phyloP scores from a whole-genome alignment of 2,329 filamentous ascomycete species.

The Monosporascus sp. region DNA sequence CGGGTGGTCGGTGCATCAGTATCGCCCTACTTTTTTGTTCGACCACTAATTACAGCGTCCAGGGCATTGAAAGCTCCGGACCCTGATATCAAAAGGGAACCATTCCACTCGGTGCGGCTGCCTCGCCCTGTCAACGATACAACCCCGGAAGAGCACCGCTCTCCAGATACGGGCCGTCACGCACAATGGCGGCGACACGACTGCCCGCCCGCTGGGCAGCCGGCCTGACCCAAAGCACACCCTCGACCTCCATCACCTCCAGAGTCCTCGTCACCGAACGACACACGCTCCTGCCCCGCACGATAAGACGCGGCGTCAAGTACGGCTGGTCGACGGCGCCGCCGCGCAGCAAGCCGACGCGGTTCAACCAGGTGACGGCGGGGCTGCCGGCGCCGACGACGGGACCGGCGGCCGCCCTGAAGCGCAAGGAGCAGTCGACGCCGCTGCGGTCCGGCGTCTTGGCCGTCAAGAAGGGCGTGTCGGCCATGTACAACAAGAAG shows the following conservation, averaged over 20 bases:
- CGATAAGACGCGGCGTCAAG: slow-evolving; percentile 45
- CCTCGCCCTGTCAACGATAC: neutral
- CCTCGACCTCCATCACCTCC: slow-evolving; percentile 20
- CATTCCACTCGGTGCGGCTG: neutral
- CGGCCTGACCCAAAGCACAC: slow-evolving; percentile 25
- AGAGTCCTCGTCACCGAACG: slow-evolving; percentile 26
- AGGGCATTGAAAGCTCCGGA: neutral
- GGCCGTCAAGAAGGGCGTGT: slow-evolving; percentile 93
- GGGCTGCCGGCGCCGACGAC: slow-evolving; percentile 53
- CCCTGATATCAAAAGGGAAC: neutral
- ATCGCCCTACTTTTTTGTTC: neutral
- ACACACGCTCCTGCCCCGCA: slow-evolving; percentile 39
- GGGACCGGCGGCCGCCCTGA: slow-evolving; percentile 56
- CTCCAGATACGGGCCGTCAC: slow-evolving; percentile 3
- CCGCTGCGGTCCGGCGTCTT: slow-evolving; percentile 74
- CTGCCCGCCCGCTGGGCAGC: slow-evolving; percentile 40
- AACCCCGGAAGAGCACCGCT: neutral
- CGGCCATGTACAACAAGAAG: slow-evolving; percentile 75
- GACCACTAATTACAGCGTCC: neutral
- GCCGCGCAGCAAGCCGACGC: slow-evolving; percentile 45
- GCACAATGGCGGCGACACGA: slow-evolving; percentile 43
- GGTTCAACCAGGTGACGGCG: slow-evolving; percentile 55
- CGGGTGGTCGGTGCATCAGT: no score
- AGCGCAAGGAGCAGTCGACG: slow-evolving; percentile 52
- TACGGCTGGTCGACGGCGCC: slow-evolving; percentile 58